Percentiles rank a stretch among this genome's conserved stretches.
Conservation (phyloP, 495 filamentous ascomycete genomes). For the Aspergillus funiculosus region DNA sequence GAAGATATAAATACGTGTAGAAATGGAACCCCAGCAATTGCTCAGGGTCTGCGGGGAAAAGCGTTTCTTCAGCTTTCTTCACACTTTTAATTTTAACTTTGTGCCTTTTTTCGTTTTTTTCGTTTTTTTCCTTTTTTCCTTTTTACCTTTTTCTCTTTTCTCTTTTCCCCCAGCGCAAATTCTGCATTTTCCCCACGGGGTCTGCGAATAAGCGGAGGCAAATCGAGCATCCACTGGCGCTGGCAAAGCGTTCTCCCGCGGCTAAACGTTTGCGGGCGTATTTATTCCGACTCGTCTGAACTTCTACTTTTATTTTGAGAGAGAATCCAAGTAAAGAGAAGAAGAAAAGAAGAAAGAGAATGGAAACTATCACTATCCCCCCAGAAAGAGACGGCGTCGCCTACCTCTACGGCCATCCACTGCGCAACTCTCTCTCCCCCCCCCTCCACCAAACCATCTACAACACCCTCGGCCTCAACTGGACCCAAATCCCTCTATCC, state of each 20-base stretch:
- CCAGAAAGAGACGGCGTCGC: constrained; percentile 35
- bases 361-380: constrained; percentile 38
- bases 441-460: constrained; percentile 64
- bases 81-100: constrained; percentile 1
- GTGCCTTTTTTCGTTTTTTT: too few relatives aligned
- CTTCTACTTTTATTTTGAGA: too few relatives aligned
- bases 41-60: constrained; percentile 23
- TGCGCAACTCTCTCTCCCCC: constrained; percentile 65
- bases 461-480: constrained; percentile 50
- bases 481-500: constrained; percentile 52
- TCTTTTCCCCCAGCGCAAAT: too few relatives aligned
- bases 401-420: constrained; percentile 49
- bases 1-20: background rate
- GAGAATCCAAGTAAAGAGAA: background rate
- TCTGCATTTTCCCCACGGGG: constrained; percentile 19
- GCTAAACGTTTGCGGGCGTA: constrained; percentile 1
- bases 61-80: constrained; percentile 21
- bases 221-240: background rate
- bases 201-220: constrained; percentile 10
- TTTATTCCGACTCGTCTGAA: background rate
- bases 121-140: too few relatives aligned
- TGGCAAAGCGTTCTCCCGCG: constrained; percentile 30
- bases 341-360: constrained; percentile 11
- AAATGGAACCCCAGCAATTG: constrained; percentile 13
- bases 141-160: too few relatives aligned